These are phyloP conservation scores for Sindora glabra DNA, from an alignment of 306 rosid species.

Conservation along the genomic window DNA sequence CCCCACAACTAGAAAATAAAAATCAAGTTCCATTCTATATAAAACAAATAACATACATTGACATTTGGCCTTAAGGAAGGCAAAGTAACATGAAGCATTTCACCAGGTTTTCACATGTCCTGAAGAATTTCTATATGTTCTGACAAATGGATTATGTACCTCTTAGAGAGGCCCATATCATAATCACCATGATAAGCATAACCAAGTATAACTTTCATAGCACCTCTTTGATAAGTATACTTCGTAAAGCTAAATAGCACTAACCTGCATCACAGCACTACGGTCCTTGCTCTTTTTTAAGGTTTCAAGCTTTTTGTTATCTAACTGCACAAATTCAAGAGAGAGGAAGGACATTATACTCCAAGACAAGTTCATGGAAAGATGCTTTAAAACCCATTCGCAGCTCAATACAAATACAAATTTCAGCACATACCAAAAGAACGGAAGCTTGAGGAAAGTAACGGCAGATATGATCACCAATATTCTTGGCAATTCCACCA, in stretches of 20 bases:
- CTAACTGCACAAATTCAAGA: conserved; percentile 46
- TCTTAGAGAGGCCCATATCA: neutral
- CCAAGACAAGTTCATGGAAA: neutral
- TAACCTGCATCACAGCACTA: conserved; percentile 71
- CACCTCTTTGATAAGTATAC: neutral
- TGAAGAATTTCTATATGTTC: neutral
- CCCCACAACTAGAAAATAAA: too few relatives aligned
- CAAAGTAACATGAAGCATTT: neutral
- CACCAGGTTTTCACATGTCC: too few relatives aligned
- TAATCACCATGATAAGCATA: neutral
- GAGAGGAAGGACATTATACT: neutral
- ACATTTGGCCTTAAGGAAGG: too few relatives aligned
- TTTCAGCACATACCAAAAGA: conserved; percentile 56
- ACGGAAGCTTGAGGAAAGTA: conserved; percentile 80
- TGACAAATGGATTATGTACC: neutral
- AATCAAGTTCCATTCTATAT: too few relatives aligned
- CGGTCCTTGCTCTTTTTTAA: conserved; percentile 60
- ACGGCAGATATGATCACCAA: conserved; percentile 82
- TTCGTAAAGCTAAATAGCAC: conserved; percentile 15
- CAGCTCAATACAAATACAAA: neutral
- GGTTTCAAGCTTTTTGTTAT: conserved; percentile 76
- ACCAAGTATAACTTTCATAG: neutral
- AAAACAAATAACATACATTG: too few relatives aligned
- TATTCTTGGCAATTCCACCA: conserved; percentile 66
- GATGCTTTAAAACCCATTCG: neutral